Evolutionary conservation across 495 filamentous ascomycete genomes (phyloP).

Genomic region (Monascus purpureus): DNA sequence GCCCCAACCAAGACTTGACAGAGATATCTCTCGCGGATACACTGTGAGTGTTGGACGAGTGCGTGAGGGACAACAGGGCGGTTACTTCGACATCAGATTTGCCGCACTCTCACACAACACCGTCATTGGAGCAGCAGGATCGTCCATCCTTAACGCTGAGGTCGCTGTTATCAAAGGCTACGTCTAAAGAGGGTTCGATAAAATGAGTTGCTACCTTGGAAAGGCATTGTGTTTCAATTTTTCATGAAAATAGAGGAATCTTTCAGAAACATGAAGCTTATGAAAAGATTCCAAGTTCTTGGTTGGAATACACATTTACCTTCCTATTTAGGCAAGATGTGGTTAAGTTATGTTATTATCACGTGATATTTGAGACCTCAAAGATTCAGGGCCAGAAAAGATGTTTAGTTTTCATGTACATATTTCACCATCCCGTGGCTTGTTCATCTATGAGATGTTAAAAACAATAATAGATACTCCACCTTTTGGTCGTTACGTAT

Average conservation of each 20-base stretch:
- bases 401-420: too few relatives aligned
- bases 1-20: slow-evolving; percentile 74
- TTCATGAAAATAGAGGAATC: too few relatives aligned
- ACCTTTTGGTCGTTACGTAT: not conserved
- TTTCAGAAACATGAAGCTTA: too few relatives aligned
- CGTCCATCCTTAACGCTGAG: slow-evolving; percentile 88
- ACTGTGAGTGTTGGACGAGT: slow-evolving; percentile 71
- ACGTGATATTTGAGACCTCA: too few relatives aligned
- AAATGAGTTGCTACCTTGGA: too few relatives aligned
- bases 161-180: slow-evolving; percentile 83
- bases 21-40: slow-evolving; percentile 60
- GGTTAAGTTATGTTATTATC: too few relatives aligned
- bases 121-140: slow-evolving; percentile 88
- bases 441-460: slow-evolving; percentile 2
- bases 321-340: too few relatives aligned
- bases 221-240: too few relatives aligned
- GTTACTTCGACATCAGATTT: slow-evolving; percentile 73
- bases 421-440: too few relatives aligned
- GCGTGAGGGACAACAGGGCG: slow-evolving; percentile 52
- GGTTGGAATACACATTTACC: too few relatives aligned
- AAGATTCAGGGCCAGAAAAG: too few relatives aligned
- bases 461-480: slow-evolving; percentile 7
- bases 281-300: too few relatives aligned
- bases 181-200: slow-evolving; percentile 33
- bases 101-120: slow-evolving; percentile 78